Evolutionary conservation across 805 yeast species (phyloP), one percentile per base, ranked within the genome.

Genomic region (Yarrowia keelungensis): DNA sequence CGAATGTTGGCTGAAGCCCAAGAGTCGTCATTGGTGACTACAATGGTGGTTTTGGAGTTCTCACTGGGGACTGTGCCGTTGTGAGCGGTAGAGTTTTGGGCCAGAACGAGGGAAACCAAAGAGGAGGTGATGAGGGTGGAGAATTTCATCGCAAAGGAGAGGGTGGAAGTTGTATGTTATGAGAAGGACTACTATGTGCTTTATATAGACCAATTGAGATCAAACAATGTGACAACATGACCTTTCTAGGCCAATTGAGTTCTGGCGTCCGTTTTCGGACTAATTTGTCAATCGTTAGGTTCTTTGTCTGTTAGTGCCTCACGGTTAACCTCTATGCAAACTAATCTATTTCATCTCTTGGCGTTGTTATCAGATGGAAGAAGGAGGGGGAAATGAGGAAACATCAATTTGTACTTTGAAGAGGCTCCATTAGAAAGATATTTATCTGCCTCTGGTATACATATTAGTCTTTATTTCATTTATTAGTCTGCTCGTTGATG

Each of bases 1-100:
- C 50, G 35, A n/a, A 46, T 46, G 50, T 46, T 46, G 35, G 50
- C 50, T 2, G 50, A 46, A n/a, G 50, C 50, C 50, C 50, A 46
- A 3, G 50, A 46, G 19, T 46, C 50, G 50, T 46, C 50, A 32
- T 46, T 46, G 32, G 50, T 19, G 32, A 46, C 50, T 2, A 46
- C 32, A 12, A 46, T 46, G 5, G 50, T 46, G 8, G 32, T 46
- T 35, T 46, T 11, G 32, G 50, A 46, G 35, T 46, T 46, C 4
- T 19, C 32, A 3, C 4, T 0, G 35, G 50, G 26, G 16, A 43
- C 26, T 1, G 47, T 43, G 12, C 26, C 12, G 26, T 43, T 43
- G 47, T 16, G 47, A 14, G 26, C 26, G 11, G 47, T 46, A 7
- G 50, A 11, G 50, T 46, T 46, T n/a, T 22, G 22, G 5, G 50